phyloP scores from a whole-genome alignment of 1,284 basidiomycete genomes.

The Papiliotrema flavescens region DNA sequence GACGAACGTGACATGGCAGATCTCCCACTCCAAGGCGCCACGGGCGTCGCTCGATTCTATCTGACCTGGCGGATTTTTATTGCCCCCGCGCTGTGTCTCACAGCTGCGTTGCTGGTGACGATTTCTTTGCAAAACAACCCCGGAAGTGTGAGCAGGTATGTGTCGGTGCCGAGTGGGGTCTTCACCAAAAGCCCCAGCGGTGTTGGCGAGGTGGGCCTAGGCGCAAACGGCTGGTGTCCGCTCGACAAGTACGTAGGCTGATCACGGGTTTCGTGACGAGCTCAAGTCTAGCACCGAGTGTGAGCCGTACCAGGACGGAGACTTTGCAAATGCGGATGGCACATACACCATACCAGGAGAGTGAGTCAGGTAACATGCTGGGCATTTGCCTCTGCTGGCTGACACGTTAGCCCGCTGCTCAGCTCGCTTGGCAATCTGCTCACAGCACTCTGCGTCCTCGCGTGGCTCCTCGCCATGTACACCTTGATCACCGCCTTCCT shows the following conservation, averaged over 20 bases:
- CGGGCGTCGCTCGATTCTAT: conserved; percentile 9
- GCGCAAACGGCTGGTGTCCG: conserved; percentile 32
- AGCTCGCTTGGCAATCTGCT: conserved; percentile 14
- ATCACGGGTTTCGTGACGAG: not conserved
- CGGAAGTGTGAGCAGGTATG: conserved; percentile 6
- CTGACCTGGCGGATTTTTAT: conserved; percentile 25
- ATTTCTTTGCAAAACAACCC: conserved; percentile 8
- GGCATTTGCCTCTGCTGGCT: not conserved
- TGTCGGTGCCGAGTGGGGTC: conserved; percentile 14
- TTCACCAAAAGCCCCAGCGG: conserved; percentile 11
- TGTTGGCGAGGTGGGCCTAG: conserved; percentile 10
- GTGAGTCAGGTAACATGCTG: conserved; percentile 11
- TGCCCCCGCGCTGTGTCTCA: conserved; percentile 9
- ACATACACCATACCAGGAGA: conserved; percentile 19
- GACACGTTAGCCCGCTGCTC: conserved; percentile 14
- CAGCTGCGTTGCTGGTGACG: conserved; percentile 20
- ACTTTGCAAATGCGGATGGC: conserved; percentile 3
- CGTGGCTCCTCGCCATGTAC: conserved; percentile 26
- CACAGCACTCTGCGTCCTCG: conserved; percentile 16
- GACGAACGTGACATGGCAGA: not conserved
- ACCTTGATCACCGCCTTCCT: conserved; percentile 17
- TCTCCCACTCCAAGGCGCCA: not conserved
- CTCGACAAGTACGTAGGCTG: conserved; percentile 2
- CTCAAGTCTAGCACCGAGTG: conserved; percentile 1
- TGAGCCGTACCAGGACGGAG: not conserved